Conservation (phyloP, 768 basidiomycete genomes). For the Xerocomus potaroensis region DNA sequence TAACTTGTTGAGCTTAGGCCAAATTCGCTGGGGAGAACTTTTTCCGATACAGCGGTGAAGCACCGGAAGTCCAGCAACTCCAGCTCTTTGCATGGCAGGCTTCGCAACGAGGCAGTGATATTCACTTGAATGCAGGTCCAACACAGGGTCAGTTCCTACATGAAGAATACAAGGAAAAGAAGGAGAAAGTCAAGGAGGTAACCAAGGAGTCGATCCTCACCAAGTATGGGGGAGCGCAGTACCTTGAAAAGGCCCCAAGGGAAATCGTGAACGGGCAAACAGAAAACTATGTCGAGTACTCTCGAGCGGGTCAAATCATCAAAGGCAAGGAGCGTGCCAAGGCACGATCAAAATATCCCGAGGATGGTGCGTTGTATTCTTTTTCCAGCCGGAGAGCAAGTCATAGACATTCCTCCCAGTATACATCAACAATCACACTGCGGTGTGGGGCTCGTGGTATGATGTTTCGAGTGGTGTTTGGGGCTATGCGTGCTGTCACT, state of each 20-base stretch:
- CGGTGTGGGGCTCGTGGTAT: conserved; percentile 99
- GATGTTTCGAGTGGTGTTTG: conserved; percentile 63
- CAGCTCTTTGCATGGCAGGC: conserved; percentile 99
- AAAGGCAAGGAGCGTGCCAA: conserved; percentile 90
- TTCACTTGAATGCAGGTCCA: conserved; percentile 94
- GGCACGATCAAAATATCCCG: conserved; percentile 88
- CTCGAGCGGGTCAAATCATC: conserved; percentile 82
- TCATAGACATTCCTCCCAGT: conserved; percentile 42
- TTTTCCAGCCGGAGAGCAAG: background rate
- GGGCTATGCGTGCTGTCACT: conserved; percentile 97
- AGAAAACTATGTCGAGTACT: conserved; percentile 97
- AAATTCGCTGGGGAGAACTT: conserved; percentile 97
- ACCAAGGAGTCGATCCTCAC: conserved; percentile 86
- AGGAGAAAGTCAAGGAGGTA: conserved; percentile 84
- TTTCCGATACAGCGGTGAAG: conserved; percentile 85
- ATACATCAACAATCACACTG: conserved; percentile 86
- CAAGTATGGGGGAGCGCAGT: conserved; percentile 93
- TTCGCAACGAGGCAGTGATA: conserved; percentile 86
- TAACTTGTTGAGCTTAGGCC: conserved; percentile 43
- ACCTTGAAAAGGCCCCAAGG: conserved; percentile 83
- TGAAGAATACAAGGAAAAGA: conserved; percentile 87
- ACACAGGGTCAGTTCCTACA: conserved; percentile 93
- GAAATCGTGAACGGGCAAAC: conserved; percentile 95
- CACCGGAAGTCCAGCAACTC: conserved; percentile 85
- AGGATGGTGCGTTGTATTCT: conserved; percentile 67